Conservation (phyloP, 1,284 basidiomycete species). For the Pterulicium gracile region DNA sequence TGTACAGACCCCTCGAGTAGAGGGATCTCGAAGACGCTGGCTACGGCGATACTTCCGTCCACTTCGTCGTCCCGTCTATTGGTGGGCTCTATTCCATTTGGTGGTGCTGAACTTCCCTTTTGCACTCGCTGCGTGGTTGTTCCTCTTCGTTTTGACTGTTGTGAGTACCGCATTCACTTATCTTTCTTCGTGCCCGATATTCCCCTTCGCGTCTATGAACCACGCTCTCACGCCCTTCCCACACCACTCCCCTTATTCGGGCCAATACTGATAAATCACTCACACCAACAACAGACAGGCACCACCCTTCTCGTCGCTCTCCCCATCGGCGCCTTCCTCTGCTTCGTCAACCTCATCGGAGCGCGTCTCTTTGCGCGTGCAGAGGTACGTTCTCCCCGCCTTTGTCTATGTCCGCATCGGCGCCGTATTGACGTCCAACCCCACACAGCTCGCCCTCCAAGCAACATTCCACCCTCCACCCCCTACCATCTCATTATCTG, state of each 20-base stretch:
- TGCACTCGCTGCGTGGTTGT: slow-evolving; percentile 60
- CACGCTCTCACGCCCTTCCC: neutral
- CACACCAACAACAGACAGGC: slow-evolving; percentile 37
- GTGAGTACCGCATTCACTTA: slow-evolving; percentile 39
- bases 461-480: slow-evolving; percentile 57
- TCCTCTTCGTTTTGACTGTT: slow-evolving; percentile 67
- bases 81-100: slow-evolving; percentile 54
- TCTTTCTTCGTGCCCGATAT: slow-evolving; percentile 5
- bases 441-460: slow-evolving; percentile 49
- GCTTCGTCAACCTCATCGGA: slow-evolving; percentile 65
- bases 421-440: slow-evolving; percentile 9
- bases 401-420: slow-evolving; percentile 4
- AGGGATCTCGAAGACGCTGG: too few species aligned
- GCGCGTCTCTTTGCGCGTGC: slow-evolving; percentile 58
- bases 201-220: slow-evolving; percentile 6
- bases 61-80: slow-evolving; percentile 41
- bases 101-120: slow-evolving; percentile 66
- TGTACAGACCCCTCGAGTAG: too few species aligned
- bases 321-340: slow-evolving; percentile 65
- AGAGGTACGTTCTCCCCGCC: slow-evolving; percentile 36
- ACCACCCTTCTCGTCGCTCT: slow-evolving; percentile 66
- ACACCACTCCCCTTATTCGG: neutral
- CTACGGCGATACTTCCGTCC: slow-evolving; percentile 50
- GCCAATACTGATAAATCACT: neutral
- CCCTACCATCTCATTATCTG: slow-evolving; percentile 28